Evolutionary conservation across 441 rosid genomes (phyloP).

Genomic region (Mallotus repandus): DNA sequence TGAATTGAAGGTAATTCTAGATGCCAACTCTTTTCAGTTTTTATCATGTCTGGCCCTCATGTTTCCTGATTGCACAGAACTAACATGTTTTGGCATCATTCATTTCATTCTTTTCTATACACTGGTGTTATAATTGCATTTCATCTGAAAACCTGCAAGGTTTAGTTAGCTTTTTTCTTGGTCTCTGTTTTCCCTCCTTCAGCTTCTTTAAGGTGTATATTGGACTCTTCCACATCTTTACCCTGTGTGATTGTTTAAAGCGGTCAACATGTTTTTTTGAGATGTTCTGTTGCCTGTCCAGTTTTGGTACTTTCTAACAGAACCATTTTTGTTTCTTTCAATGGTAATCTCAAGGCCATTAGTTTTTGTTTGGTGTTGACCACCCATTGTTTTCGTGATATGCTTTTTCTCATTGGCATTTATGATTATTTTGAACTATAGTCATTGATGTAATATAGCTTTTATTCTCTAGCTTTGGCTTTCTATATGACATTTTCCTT

Average conservation of each 20-base stretch:
- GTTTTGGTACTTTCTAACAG: not conserved
- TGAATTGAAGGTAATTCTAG: slow-evolving; percentile 72
- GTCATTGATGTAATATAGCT: not conserved
- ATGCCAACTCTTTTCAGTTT: slow-evolving; percentile 1
- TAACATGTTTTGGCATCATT: not conserved
- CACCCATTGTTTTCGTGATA: not conserved
- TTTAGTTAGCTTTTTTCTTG: not conserved
- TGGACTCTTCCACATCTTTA: not conserved
- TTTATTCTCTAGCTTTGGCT: not conserved
- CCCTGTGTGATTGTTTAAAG: not conserved
- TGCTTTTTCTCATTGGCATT: not conserved
- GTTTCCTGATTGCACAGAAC: slow-evolving; percentile 10
- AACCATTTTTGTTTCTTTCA: not conserved
- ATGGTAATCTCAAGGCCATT: not conserved
- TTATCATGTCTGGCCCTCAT: not conserved
- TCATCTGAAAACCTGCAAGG: not conserved
- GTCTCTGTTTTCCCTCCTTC: not conserved
- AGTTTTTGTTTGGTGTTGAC: not conserved
- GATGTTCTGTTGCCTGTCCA: not conserved
- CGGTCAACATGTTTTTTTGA: not conserved
- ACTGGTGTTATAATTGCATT: not conserved
- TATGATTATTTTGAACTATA: not conserved
- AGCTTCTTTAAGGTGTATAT: not conserved
- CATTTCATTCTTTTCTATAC: not conserved
- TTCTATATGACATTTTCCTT: slow-evolving; percentile 4